These are phyloP conservation scores for Aureobasidium subglaciale DNA, from an alignment of 2,329 filamentous ascomycete genomes.

Conservation along the genomic window DNA sequence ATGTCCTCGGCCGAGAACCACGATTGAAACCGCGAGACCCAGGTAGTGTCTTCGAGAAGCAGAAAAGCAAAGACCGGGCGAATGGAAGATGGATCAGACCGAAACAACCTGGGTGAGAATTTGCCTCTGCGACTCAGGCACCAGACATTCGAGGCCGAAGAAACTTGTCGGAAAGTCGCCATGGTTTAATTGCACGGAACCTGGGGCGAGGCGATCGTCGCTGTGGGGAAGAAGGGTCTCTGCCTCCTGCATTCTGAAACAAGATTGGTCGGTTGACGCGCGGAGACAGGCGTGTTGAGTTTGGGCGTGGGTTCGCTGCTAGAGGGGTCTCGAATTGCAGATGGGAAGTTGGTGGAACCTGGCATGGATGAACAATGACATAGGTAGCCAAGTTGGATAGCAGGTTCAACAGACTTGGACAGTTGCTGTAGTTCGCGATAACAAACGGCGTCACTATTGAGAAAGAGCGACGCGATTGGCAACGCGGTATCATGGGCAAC, in stretches of 20 bases:
- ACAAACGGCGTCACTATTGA: conserved; percentile 3
- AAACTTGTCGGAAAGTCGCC: not conserved
- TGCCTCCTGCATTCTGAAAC: conserved; percentile 4
- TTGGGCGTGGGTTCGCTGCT: not conserved
- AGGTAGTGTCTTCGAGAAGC: not conserved
- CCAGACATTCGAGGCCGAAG: conserved; percentile 5
- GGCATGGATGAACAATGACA: not conserved
- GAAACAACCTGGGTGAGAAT: not conserved
- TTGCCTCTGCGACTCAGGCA: conserved; percentile 7
- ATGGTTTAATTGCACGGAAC: conserved; percentile 6
- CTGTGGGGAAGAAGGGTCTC: conserved; percentile 8
- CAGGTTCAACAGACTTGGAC: not conserved
- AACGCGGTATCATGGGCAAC: conserved; percentile 12
- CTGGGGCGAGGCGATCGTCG: not conserved
- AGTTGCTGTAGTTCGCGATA: conserved; percentile 4
- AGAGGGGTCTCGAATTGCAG: too few species aligned
- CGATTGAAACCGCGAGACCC: not conserved
- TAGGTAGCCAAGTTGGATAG: not conserved
- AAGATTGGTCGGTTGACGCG: conserved; percentile 12
- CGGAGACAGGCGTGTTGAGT: not conserved
- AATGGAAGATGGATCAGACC: not conserved
- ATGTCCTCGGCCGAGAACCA: not conserved
- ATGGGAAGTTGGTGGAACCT: not conserved
- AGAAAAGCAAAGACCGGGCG: conserved; percentile 1
- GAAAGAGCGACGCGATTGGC: conserved; percentile 4